Evolutionary conservation across 2,329 filamentous ascomycete species (phyloP), one percentile per base, ranked within the genome.

Genomic region (Aspergillus vadensis): DNA sequence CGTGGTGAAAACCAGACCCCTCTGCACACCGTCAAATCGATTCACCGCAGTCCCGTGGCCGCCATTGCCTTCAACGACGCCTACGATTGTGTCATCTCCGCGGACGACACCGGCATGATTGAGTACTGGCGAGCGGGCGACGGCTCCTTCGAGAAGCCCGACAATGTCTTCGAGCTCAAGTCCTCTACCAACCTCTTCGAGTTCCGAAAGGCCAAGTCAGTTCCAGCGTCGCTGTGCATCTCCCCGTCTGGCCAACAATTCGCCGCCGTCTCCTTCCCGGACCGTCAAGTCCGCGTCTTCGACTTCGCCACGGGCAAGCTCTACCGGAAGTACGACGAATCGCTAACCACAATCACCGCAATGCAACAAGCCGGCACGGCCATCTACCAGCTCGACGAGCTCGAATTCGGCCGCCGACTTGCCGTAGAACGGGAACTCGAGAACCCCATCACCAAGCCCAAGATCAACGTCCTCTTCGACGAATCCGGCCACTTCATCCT

Each of bases 281-380:
- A 99, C 76, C 88, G 95, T 59, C 96, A 96, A 76, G 87, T 99
- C 51, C 89, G 95, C 25, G 80, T 99, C 17, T 99, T 99, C 73
- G 92, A 99, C 69, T 99, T 99, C 71, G 85, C 88, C 1, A 88
- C 91, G 0, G 95, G 87, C 10, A 97, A 96, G 76, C 83, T 99
- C 4, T 88, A 94, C 70, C 88, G 94, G 39, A 95, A 91, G 1
- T 99, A 99, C 71, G 96, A 99, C 70, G 95, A 99, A 74, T 98
- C 94, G 4, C 83, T 99, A 10, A 83, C 89, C 59, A 95, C 91
- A 1, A 88, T 96, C 48, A 92, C 91, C 56, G 91, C 96, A 63
- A 97, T 97, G 92, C 94, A 99, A 70, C 91, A 97, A 77, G 91
- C 91, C n/a, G 93, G 92, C 0, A 95, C 90, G 0, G 88, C 90